These are phyloP conservation scores for Zancudomyces culisetae DNA, from an alignment of 371 early-diverging fungal species.

Conservation along the genomic window DNA sequence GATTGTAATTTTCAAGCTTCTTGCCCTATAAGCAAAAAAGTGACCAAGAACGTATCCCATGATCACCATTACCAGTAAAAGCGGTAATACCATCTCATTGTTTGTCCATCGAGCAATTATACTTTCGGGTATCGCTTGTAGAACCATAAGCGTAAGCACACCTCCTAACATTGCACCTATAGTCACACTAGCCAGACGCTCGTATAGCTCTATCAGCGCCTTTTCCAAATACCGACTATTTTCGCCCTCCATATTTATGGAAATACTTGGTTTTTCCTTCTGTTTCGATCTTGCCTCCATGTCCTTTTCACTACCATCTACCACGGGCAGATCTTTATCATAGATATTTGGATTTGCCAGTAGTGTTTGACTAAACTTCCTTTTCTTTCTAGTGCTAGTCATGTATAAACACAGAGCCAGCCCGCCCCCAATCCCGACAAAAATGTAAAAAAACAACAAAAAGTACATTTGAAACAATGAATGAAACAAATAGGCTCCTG, in stretches of 20 bases:
- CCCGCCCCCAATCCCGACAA: conserved; percentile 10
- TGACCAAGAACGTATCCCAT: not conserved
- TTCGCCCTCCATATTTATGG: not conserved
- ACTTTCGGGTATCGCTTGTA: not conserved
- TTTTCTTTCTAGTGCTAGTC: not conserved
- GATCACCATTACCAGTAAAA: not conserved
- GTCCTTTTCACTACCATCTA: not conserved
- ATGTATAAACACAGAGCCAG: not conserved
- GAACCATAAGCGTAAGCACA: not conserved
- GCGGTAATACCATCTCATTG: not conserved
- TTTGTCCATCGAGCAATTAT: not conserved
- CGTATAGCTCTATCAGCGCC: not conserved
- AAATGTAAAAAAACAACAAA: conserved; percentile 9
- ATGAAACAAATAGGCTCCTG: conserved; percentile 23
- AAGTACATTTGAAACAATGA: conserved; percentile 21
- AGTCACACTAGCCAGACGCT: not conserved
- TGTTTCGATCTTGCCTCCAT: not conserved
- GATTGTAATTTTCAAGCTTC: not conserved
- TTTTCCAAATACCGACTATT: not conserved
- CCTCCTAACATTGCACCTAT: not conserved
- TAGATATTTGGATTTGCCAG: not conserved
- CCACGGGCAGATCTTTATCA: not conserved
- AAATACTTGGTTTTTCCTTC: not conserved
- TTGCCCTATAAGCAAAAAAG: not conserved
- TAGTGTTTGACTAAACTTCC: too few relatives aligned